These are phyloP conservation scores for Lanzia echinophila DNA, from an alignment of 2,329 filamentous ascomycete genomes.

Conservation along the genomic window DNA sequence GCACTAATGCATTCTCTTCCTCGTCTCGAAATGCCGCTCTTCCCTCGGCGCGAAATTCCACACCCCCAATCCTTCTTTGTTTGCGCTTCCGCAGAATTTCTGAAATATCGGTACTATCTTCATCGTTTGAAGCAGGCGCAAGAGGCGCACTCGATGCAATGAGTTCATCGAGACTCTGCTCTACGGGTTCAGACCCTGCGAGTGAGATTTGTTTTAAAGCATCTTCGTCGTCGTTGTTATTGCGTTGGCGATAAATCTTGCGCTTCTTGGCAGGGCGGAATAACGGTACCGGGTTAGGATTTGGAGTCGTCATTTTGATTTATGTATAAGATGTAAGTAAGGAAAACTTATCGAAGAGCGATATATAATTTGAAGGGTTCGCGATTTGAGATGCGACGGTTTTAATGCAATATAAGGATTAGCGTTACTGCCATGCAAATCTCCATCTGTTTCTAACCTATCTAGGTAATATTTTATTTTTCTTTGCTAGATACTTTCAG, in stretches of 20 bases:
- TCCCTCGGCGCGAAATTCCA: slow-evolving; percentile 42
- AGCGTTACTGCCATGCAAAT: no score
- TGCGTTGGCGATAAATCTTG: slow-evolving; percentile 51
- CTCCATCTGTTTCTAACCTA: no score
- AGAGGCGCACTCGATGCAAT: slow-evolving; percentile 19
- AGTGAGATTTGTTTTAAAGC: slow-evolving; percentile 5
- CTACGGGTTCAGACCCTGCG: slow-evolving; percentile 4
- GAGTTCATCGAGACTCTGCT: slow-evolving; percentile 28
- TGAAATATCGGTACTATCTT: slow-evolving; percentile 34
- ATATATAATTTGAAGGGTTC: no score
- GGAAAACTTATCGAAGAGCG: no score
- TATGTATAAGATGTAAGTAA: no score
- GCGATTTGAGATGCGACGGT: no score
- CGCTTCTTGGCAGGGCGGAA: slow-evolving; percentile 55
- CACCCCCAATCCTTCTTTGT: slow-evolving; percentile 44
- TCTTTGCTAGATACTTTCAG: no score
- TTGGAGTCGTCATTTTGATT: slow-evolving; percentile 10
- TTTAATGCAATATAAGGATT: no score
- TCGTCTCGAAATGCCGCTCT: slow-evolving; percentile 20
- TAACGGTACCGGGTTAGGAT: slow-evolving; percentile 9
- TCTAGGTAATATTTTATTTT: no score
- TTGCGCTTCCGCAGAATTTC: slow-evolving; percentile 49
- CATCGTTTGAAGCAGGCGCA: slow-evolving; percentile 12
- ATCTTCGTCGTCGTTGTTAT: slow-evolving; percentile 25
- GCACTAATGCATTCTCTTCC: slow-evolving; percentile 9